Evolutionary conservation across 768 basidiomycete species (phyloP).

Genomic region (Mycena venus): DNA sequence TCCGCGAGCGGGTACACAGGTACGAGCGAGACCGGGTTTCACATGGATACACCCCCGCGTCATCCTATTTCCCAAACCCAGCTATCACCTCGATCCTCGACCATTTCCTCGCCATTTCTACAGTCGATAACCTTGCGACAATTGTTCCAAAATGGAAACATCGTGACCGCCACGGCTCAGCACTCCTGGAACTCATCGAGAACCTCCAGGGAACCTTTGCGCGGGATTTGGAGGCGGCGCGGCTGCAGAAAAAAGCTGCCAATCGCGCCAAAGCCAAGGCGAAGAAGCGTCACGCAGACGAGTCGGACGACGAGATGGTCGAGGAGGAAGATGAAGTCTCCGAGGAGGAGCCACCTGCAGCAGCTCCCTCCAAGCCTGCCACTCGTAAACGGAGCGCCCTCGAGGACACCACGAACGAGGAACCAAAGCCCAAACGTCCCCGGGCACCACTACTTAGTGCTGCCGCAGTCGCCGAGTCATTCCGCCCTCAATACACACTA

Average conservation of each 20-base stretch:
- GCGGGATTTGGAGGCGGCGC: background rate
- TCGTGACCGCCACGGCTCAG: background rate
- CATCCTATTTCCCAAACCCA: background rate
- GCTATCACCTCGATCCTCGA: background rate
- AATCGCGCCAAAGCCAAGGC: background rate
- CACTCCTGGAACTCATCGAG: background rate
- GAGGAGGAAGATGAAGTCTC: background rate
- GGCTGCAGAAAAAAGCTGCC: conserved; percentile 1
- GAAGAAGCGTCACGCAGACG: background rate
- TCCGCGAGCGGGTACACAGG: background rate
- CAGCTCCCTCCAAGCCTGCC: background rate
- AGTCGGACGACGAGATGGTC: background rate
- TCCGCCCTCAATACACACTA: background rate
- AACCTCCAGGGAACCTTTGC: background rate
- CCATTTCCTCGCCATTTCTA: background rate
- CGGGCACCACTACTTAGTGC: background rate
- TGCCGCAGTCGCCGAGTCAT: background rate
- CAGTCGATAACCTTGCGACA: background rate
- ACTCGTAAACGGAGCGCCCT: background rate
- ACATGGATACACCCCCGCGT: background rate
- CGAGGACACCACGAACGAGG: conserved; percentile 6
- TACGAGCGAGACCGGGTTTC: too few species aligned
- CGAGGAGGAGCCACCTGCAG: background rate
- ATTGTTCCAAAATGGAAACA: conserved; percentile 11
- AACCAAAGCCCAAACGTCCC: background rate